Base-by-base conservation (phyloP, 2,329 filamentous ascomycete genomes). In the Fusarium aywerte region DNA sequence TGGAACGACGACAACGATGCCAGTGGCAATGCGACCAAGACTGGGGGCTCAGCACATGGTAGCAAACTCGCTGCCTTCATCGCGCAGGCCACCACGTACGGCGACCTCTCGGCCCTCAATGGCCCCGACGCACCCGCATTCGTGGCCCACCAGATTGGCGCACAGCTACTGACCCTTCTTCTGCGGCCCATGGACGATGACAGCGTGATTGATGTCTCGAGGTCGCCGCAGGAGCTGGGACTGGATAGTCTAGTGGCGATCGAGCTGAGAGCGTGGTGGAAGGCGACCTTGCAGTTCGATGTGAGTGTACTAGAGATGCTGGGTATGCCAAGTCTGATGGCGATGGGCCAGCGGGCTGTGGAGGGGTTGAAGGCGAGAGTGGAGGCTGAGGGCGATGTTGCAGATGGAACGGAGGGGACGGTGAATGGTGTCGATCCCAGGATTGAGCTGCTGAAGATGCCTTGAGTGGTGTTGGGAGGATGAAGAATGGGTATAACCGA, bases 11-110 rank as follows among this genome's bases (percentile, higher is more conserved):
- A 32, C 9, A 51, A 39, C 11, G 48, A 51, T 32, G 48, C 48
- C 27, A 48, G 32, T 36, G 45, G 45, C 45, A 48, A 48, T 48
- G 45, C 45, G 45, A 12, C 45, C 32, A 48, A 48, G 32, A 48
- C 45, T 48, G 45, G 45, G 21, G 45, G 32, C 16, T 48, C 45
- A 29, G 32, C 45, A 48, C 45, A 48, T 38, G 32, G 45, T 38
- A 48, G 45, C 45, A 48, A 48, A 48, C 48, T 51, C 36, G 36
- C 48, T 31, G 36, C 25, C 48, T 51, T 51, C 48, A 51, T 51
- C 35, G 35, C 48, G 15, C 45, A 48, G 45, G 45, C 45, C 45
- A 39, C 48, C 35, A 51, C 36, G 18, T 39, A 39, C 35, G 35
- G 35, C 36, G 48, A 51, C 48, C 36, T 40, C 36, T 51, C 48